Percentiles rank a stretch among this genome's conserved stretches.
These are phyloP conservation scores for Annulohypoxylon stygium DNA, from an alignment of 495 filamentous ascomycete species.

Conservation along the genomic window DNA sequence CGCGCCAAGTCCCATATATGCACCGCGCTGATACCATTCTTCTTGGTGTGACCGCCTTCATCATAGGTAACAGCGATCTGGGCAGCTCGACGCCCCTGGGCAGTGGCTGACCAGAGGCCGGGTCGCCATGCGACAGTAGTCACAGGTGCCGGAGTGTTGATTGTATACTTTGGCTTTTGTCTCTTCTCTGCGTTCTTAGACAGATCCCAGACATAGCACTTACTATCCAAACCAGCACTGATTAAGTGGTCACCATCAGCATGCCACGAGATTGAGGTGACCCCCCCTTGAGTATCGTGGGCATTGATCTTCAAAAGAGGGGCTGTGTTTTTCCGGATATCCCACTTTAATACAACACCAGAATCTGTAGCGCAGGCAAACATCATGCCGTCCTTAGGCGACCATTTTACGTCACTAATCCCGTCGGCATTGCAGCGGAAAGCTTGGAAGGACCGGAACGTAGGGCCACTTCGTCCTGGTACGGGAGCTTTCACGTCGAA, in stretches of 20 bases:
- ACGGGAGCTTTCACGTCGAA: conserved; percentile 63
- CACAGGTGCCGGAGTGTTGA: conserved; percentile 72
- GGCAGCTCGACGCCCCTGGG: conserved; percentile 70
- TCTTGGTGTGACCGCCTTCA: conserved; percentile 59
- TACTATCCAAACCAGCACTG: conserved; percentile 84
- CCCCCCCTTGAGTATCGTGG: conserved; percentile 77
- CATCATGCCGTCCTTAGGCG: conserved; percentile 81
- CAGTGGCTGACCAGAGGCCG: conserved; percentile 76
- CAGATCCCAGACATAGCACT: conserved; percentile 93
- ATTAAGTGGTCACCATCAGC: conserved; percentile 91
- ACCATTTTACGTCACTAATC: conserved; percentile 90
- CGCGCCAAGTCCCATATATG: conserved; percentile 95
- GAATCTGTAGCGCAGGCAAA: conserved; percentile 94
- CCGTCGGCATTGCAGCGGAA: conserved; percentile 75
- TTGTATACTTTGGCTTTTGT: conserved; percentile 78
- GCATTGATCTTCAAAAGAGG: conserved; percentile 80
- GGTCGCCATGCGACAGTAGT: conserved; percentile 89
- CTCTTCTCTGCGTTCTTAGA: conserved; percentile 79
- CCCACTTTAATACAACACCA: conserved; percentile 74
- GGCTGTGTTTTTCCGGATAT: conserved; percentile 60
- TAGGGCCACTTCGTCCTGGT: conserved; percentile 55
- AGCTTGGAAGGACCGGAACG: conserved; percentile 58
- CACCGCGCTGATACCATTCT: conserved; percentile 73
- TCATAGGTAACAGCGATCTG: conserved; percentile 68
- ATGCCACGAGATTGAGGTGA: conserved; percentile 92